These are phyloP conservation scores for Venustampulla echinocandica DNA, from an alignment of 495 filamentous ascomycete genomes.

Conservation along the genomic window DNA sequence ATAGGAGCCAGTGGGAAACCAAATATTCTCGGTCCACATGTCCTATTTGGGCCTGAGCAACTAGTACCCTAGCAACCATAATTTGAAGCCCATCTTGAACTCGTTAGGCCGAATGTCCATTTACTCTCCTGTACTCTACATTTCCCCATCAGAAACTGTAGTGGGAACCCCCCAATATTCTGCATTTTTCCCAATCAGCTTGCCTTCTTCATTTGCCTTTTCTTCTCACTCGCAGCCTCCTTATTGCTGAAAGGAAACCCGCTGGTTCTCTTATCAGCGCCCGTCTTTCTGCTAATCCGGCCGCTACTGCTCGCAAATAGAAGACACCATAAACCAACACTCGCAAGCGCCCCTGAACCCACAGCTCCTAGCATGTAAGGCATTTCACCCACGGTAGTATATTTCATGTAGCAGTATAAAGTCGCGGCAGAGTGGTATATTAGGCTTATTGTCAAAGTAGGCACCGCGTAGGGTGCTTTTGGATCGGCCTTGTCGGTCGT, in stretches of 20 bases:
- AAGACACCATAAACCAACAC: slow-evolving; percentile 63
- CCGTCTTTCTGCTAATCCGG: slow-evolving; percentile 58
- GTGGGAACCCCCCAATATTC: no score
- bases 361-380: slow-evolving; percentile 47
- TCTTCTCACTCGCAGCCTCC: slow-evolving; percentile 43
- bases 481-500: slow-evolving; percentile 41
- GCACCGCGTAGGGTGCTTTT: slow-evolving; percentile 56
- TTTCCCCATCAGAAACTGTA: no score
- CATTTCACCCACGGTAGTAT: slow-evolving; percentile 40
- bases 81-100: no score
- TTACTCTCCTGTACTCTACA: no score
- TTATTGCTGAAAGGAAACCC: slow-evolving; percentile 78
- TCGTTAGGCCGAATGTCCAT: no score
- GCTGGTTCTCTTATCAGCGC: slow-evolving; percentile 69
- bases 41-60: no score
- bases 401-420: slow-evolving; percentile 62
- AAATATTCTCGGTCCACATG: no score
- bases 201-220: slow-evolving; percentile 31
- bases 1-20: no score
- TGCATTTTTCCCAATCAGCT: slow-evolving; percentile 6
- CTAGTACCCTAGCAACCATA: no score
- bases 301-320: slow-evolving; percentile 61
- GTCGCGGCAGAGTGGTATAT: slow-evolving; percentile 54
- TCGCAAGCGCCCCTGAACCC: slow-evolving; percentile 44
- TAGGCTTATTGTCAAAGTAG: slow-evolving; percentile 57